Conservation (phyloP, 2,329 filamentous ascomycete species). For the Ophiostoma triangulosporum region DNA sequence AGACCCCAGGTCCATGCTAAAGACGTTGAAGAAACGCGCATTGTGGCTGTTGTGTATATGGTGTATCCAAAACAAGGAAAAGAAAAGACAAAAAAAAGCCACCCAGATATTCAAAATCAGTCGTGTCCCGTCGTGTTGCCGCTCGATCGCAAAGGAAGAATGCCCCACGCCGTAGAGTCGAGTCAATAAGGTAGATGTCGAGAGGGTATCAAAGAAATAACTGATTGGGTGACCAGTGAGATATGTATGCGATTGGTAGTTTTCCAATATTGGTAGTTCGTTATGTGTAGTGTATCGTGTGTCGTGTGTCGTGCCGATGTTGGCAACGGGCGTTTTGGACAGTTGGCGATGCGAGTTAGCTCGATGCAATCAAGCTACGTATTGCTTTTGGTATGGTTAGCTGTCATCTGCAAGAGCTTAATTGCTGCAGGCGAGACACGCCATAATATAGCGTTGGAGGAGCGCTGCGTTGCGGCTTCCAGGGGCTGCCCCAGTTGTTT, state of each 20-base stretch:
- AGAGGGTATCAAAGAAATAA: neutral
- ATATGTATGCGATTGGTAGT: neutral
- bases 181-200: neutral
- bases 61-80: neutral
- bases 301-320: too few relatives aligned
- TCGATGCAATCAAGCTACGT: neutral
- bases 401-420: neutral
- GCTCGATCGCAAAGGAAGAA: constrained; percentile 4
- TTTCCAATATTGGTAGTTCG: neutral
- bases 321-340: neutral
- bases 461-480: neutral
- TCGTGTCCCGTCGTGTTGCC: neutral
- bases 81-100: neutral
- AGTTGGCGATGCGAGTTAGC: neutral
- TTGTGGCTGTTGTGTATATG: neutral
- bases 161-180: constrained; percentile 3
- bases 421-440: neutral
- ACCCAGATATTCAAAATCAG: constrained; percentile 1
- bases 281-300: neutral
- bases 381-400: too few relatives aligned
- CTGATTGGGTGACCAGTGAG: too few relatives aligned
- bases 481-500: constrained; percentile 3
- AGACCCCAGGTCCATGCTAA: constrained; percentile 14
- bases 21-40: constrained; percentile 11
- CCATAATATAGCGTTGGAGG: neutral